Evolutionary conservation across 805 yeast genomes (phyloP).

Genomic region (Lipomyces starkeyi): DNA sequence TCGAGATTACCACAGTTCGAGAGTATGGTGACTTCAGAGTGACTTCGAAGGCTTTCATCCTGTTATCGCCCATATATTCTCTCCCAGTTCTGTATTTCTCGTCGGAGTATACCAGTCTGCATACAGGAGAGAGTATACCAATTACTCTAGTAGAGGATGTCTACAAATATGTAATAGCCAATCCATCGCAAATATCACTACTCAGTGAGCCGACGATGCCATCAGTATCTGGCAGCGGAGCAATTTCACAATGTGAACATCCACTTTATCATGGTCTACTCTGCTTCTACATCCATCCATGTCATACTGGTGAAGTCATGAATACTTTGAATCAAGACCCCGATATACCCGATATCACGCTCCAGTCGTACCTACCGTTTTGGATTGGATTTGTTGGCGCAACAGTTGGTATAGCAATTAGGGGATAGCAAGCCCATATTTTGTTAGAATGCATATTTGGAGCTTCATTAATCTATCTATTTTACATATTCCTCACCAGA

Average conservation of each 20-base stretch:
- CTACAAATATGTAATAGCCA: constrained; percentile 14
- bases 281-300: constrained; percentile 36
- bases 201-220: constrained; percentile 3
- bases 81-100: constrained; percentile 31
- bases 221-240: constrained; percentile 4
- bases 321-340: constrained; percentile 13
- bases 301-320: constrained; percentile 34
- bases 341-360: constrained; percentile 2
- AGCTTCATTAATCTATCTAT: constrained; percentile 1
- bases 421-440: not conserved
- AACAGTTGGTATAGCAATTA: constrained; percentile 23
- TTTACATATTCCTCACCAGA: not conserved
- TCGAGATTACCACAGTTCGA: constrained; percentile 5
- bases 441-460: not conserved
- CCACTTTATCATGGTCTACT: constrained; percentile 22
- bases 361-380: constrained; percentile 23
- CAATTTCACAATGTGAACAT: constrained; percentile 34
- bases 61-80: constrained; percentile 25
- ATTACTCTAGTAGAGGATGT: constrained; percentile 24
- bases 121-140: not conserved
- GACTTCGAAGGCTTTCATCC: constrained; percentile 10
- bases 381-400: constrained; percentile 35
- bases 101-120: constrained; percentile 1
- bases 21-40: constrained; percentile 8
- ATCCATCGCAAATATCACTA: not conserved